Conservation (phyloP, 1,284 basidiomycete species). For the Schizopora paradoxa region DNA sequence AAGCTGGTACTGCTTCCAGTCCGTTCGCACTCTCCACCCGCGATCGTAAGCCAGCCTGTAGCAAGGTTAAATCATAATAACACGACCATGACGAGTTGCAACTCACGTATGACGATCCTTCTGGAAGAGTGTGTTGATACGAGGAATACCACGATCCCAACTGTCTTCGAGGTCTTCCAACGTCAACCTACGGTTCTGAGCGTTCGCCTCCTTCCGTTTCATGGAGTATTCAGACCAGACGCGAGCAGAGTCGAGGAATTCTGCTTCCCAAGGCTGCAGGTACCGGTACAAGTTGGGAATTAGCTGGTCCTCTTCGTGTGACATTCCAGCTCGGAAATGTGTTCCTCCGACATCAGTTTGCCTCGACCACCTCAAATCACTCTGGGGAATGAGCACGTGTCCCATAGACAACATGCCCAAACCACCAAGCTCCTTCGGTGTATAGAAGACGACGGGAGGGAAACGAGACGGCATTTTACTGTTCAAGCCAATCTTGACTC, state of each 20-base stretch:
- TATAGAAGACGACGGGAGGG: constrained; percentile 96
- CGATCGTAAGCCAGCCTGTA: constrained; percentile 92
- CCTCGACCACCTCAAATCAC: constrained; percentile 95
- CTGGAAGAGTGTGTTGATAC: constrained; percentile 97
- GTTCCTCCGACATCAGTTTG: constrained; percentile 96
- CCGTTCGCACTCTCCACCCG: constrained; percentile 92
- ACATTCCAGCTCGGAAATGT: constrained; percentile 97
- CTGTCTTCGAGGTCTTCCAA: constrained; percentile 97
- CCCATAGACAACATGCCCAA: constrained; percentile 99
- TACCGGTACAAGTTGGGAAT: constrained; percentile 99
- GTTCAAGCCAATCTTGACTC: constrained; percentile 98
- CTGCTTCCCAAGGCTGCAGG: constrained; percentile 97
- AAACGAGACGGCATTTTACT: constrained; percentile 99
- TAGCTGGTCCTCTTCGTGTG: constrained; percentile 89
- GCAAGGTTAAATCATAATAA: constrained; percentile 36
- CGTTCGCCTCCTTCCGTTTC: constrained; percentile 98
- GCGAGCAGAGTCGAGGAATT: constrained; percentile 96
- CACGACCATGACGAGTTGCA: not conserved
- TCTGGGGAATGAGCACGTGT: constrained; percentile 96
- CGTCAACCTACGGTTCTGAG: constrained; percentile 93
- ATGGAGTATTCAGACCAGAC: constrained; percentile 99
- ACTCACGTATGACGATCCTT: constrained; percentile 93
- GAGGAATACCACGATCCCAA: constrained; percentile 97
- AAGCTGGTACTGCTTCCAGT: constrained; percentile 97
- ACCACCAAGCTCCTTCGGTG: constrained; percentile 93